Evolutionary conservation across 2,329 filamentous ascomycete genomes (phyloP).

Genomic region (Aspergillus puulaauensis): DNA sequence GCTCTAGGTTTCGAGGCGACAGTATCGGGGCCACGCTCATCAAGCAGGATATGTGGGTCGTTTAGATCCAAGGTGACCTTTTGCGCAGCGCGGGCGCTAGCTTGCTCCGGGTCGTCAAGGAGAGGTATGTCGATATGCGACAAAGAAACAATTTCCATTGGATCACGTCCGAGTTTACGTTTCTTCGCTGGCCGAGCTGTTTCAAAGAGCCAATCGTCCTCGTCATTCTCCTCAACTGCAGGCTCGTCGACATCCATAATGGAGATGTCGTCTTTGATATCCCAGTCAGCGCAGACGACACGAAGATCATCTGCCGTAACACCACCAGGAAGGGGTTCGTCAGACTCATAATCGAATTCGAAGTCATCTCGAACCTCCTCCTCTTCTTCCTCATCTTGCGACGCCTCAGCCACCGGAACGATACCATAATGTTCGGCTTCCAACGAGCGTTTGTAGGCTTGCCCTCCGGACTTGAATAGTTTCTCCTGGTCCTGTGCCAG

Average conservation of each 20-base stretch:
- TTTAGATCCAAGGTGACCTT: conserved; percentile 81
- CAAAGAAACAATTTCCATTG: conserved; percentile 49
- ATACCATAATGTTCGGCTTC: conserved; percentile 59
- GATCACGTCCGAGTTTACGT: conserved; percentile 54
- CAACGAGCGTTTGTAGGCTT: conserved; percentile 52
- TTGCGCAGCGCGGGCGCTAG: conserved; percentile 71
- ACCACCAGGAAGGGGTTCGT: conserved; percentile 65
- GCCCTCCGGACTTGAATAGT: conserved; percentile 72
- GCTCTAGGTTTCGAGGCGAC: conserved; percentile 54
- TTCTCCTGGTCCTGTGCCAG: conserved; percentile 84
- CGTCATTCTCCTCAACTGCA: conserved; percentile 23
- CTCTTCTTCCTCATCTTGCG: conserved; percentile 52
- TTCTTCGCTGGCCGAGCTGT: conserved; percentile 62
- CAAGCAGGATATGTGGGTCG: conserved; percentile 81
- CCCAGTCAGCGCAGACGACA: conserved; percentile 85
- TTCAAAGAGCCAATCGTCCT: conserved; percentile 51
- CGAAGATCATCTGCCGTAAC: conserved; percentile 78
- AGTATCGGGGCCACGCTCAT: conserved; percentile 68
- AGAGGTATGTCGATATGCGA: conserved; percentile 66
- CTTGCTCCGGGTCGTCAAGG: conserved; percentile 77
- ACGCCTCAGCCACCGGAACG: conserved; percentile 45
- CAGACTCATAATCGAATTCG: conserved; percentile 57
- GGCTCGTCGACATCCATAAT: conserved; percentile 34
- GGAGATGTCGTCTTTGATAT: conserved; percentile 58
- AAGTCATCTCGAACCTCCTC: conserved; percentile 51